Base-by-base conservation (phyloP, 2,329 filamentous ascomycete genomes). In the Cercospora zeae-maydis region DNA sequence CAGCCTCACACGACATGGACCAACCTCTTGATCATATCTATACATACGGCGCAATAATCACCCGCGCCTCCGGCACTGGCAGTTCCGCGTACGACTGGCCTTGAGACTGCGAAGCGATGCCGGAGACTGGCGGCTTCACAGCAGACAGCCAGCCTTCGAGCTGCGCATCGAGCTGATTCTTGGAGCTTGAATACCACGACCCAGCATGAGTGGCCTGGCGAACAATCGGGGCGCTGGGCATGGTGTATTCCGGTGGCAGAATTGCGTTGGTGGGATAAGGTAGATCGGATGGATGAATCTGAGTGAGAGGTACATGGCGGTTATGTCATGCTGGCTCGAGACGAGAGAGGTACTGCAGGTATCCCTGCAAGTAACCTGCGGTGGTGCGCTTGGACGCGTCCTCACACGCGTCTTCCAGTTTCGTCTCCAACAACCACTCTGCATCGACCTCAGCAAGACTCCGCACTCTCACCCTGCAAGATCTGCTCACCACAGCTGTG, bases 1-100 rank as follows among this genome's bases (percentile, higher is more conserved):
- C 58, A 62, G 24, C 64, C 58, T 72, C 72, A 75, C 70, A 76
- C 71, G 70, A 58, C 61, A 39, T 68, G 39, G 34, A 19, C 24
- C 13, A 45, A 60, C 57, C 42, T 52, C 42, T 52, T 52, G 33
- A 55, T 24, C n/a, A 45, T 45, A 11, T 47, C 37, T 54, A 16
- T 58, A 70, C 72, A 67, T 84, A 97, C 93, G 95, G 95, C 65
- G 92, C 92, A 75, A 99, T 97, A 61, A 99, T 88, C 13, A 95
- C 82, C 76, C 92, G 86, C 4, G 93, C 93, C 33, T 88, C 87
- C 1, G 86, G 76, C 1, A 93, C 80, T 2, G 93, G 95, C 62
- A 96, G 71, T 6, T 73, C 63, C 11, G 77, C 65, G 3, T 73
- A 61, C 27, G 73, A 75, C 60, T 76, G 69, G 36, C 78, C 75